These are phyloP conservation scores for Nicotiana tomentosiformis DNA, from an alignment of 257 asterid species.

Conservation along the genomic window DNA sequence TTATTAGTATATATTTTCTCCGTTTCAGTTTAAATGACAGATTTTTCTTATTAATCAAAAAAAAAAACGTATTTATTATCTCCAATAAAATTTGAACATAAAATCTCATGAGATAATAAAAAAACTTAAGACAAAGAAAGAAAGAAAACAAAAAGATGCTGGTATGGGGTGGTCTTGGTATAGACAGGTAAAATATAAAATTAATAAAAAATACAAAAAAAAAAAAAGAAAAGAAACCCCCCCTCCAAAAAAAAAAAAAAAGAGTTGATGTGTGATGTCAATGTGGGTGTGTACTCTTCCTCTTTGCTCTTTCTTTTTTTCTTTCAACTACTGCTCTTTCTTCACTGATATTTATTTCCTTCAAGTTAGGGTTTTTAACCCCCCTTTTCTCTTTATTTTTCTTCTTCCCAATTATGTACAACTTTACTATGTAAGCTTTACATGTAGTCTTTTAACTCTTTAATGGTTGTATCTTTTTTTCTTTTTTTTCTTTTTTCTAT, in stretches of 20 bases:
- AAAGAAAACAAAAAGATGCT: neutral
- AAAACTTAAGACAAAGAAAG: neutral
- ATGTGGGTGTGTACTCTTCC: neutral
- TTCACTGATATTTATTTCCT: slow-evolving; percentile 23
- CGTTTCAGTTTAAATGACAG: too few species aligned
- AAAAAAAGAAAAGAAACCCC: neutral
- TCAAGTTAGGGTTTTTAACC: slow-evolving; percentile 45
- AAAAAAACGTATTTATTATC: too few species aligned
- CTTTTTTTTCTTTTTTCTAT: neutral
- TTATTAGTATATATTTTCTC: too few species aligned
- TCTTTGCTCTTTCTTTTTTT: slow-evolving; percentile 20
- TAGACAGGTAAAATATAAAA: slow-evolving; percentile 12
- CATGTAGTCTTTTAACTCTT: neutral
- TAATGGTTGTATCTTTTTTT: neutral
- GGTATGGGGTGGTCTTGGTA: neutral
- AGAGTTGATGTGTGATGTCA: slow-evolving; percentile 22
- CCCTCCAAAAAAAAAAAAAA: neutral
- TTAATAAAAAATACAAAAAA: neutral
- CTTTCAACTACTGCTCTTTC: slow-evolving; percentile 29
- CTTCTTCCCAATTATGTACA: neutral
- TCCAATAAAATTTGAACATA: too few species aligned
- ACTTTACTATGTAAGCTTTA: slow-evolving; percentile 14
- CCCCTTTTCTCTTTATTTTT: slow-evolving; percentile 5
- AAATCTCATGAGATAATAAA: too few species aligned
- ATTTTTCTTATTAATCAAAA: too few species aligned